These are phyloP conservation scores for Arthrobotrys entomopaga DNA, from an alignment of 2,329 filamentous ascomycete genomes.

Conservation along the genomic window DNA sequence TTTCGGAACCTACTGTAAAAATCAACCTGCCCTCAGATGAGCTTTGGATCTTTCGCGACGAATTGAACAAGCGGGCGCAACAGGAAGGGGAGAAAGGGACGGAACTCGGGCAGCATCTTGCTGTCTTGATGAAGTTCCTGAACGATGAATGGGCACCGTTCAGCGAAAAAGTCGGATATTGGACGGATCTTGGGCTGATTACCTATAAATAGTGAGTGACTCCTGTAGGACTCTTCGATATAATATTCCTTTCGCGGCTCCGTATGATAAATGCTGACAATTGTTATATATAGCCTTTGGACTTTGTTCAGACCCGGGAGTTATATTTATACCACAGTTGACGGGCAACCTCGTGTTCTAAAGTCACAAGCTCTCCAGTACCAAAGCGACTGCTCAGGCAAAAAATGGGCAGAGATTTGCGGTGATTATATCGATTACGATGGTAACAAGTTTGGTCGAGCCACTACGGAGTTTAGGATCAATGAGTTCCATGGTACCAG, in stretches of 20 bases:
- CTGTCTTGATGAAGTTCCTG: conserved; percentile 34
- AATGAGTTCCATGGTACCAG: conserved; percentile 79
- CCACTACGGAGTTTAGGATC: conserved; percentile 75
- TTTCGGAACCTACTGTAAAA: conserved; percentile 4
- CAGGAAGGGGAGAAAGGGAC: conserved; percentile 30
- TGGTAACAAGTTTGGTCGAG: conserved; percentile 83
- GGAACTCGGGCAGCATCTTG: conserved; percentile 25
- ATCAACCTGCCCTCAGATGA: conserved; percentile 37
- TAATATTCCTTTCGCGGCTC: neutral
- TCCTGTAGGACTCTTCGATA: neutral
- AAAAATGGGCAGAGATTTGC: neutral
- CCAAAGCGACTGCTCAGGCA: no score
- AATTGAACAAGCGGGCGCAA: conserved; percentile 27
- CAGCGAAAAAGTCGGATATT: conserved; percentile 42
- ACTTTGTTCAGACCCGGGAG: conserved; percentile 42
- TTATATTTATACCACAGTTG: conserved; percentile 35
- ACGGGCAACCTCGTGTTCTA: conserved; percentile 24
- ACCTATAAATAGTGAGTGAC: conserved; percentile 45
- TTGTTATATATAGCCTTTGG: conserved; percentile 26
- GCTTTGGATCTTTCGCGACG: conserved; percentile 35
- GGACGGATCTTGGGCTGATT: conserved; percentile 53
- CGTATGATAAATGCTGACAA: no score
- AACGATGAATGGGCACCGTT: conserved; percentile 53
- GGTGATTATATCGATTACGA: conserved; percentile 82
- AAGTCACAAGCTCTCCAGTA: conserved; percentile 19